Conservation (phyloP, 176 grass and related monocot species). For the Paspalum notatum region DNA sequence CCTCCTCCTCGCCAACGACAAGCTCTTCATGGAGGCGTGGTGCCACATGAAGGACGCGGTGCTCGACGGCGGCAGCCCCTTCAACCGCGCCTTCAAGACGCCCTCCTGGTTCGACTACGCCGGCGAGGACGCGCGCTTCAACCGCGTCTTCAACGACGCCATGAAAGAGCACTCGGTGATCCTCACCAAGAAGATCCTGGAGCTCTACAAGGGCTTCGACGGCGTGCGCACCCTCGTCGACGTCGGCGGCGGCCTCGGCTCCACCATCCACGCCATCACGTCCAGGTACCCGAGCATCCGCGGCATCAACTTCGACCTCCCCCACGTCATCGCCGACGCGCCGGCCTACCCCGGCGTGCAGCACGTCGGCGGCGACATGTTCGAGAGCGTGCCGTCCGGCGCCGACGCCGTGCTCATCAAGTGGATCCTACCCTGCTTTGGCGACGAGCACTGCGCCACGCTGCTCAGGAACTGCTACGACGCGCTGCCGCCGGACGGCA, state of each 20-base stretch:
- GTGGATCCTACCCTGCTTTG: constrained; percentile 91
- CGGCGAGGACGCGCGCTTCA: background rate
- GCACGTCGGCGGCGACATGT: background rate
- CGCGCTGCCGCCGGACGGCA: constrained; percentile 69
- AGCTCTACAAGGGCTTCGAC: background rate
- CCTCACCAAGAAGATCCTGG: background rate
- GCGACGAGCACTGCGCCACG: constrained; percentile 60
- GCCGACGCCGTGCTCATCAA: constrained; percentile 80
- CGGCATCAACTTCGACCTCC: background rate
- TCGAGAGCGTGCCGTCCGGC: background rate
- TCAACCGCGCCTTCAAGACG: background rate
- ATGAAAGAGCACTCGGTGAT: background rate
- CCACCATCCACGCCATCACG: background rate
- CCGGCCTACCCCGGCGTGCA: background rate
- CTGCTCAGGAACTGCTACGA: constrained; percentile 87
- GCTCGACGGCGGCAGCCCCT: background rate
- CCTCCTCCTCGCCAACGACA: background rate
- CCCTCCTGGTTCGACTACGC: background rate
- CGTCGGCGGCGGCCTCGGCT: background rate
- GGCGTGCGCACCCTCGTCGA: background rate
- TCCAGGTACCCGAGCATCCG: background rate
- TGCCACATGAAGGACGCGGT: background rate
- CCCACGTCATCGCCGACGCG: background rate
- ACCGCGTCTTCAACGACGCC: background rate
- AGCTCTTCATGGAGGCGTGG: background rate